A percentile compares a stretch with the other conserved stretches of the same genome.
Evolutionary conservation across 163 green algal genomes (phyloP).

Genomic region (Scenedesmus sp.): DNA sequence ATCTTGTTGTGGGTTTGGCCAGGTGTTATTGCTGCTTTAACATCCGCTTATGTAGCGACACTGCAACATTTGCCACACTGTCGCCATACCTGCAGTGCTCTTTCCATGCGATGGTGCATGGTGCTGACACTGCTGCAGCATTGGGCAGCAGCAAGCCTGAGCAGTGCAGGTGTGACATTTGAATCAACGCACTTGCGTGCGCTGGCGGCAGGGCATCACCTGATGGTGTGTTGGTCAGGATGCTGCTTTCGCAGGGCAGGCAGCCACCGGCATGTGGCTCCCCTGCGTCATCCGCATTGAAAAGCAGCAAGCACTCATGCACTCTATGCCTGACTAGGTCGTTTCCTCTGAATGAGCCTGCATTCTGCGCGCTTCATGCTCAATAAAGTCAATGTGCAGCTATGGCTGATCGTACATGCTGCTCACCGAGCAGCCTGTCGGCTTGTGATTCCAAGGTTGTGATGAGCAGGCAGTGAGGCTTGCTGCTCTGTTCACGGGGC

Average conservation of each 20-base stretch:
- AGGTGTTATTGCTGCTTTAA: not conserved
- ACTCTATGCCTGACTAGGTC: no score
- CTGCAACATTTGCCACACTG: not conserved
- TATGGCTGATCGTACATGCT: no score
- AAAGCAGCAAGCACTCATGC: no score
- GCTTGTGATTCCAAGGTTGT: no score
- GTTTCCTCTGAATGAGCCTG: not conserved
- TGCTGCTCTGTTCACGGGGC: no score
- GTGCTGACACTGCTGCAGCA: not conserved
- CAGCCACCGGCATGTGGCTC: not conserved
- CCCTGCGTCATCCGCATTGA: not conserved
- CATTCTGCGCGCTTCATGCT: not conserved
- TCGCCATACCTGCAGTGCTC: not conserved
- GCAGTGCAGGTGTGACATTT: no score
- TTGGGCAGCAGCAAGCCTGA: not conserved
- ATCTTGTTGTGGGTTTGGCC: no score
- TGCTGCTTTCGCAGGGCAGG: not conserved
- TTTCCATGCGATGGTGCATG: not conserved
- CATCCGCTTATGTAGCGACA: not conserved
- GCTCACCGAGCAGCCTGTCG: no score
- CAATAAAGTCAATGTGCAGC: no score
- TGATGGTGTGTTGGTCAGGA: not conserved
- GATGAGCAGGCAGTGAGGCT: no score
- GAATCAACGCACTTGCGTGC: no score
- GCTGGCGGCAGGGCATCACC: not conserved